Conservation (phyloP, 2,329 filamentous ascomycete species). For the Clonostachys solani region DNA sequence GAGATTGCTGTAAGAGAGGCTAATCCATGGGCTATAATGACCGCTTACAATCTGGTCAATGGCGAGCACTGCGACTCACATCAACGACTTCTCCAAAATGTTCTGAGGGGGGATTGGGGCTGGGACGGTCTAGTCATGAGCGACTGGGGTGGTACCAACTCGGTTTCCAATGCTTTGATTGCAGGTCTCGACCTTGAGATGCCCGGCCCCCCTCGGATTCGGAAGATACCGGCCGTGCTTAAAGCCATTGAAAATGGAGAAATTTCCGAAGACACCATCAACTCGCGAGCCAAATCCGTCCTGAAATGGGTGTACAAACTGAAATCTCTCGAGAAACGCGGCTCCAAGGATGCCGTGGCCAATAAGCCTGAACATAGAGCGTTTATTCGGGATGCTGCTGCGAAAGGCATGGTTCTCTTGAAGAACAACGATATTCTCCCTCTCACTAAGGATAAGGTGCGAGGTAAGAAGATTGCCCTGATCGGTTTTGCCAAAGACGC, state of each 20-base stretch:
- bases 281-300: slow-evolving; percentile 18
- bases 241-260: slow-evolving; percentile 15
- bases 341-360: not conserved
- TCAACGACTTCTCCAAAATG: slow-evolving; percentile 28
- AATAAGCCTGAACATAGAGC: not conserved
- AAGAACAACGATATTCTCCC: slow-evolving; percentile 60
- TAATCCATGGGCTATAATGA: slow-evolving; percentile 38
- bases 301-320: slow-evolving; percentile 19
- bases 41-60: slow-evolving; percentile 41
- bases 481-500: slow-evolving; percentile 25
- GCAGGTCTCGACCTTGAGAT: slow-evolving; percentile 25
- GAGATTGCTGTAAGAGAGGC: slow-evolving; percentile 35
- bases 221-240: slow-evolving; percentile 14
- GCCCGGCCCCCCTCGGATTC: slow-evolving; percentile 22
- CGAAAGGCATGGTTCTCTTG: slow-evolving; percentile 56
- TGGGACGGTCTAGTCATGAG: slow-evolving; percentile 40
- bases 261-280: slow-evolving; percentile 11
- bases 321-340: slow-evolving; percentile 13
- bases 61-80: slow-evolving; percentile 32
- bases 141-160: slow-evolving; percentile 36
- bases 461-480: slow-evolving; percentile 23
- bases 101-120: slow-evolving; percentile 36
- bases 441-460: slow-evolving; percentile 25
- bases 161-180: slow-evolving; percentile 22
- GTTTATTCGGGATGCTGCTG: slow-evolving; percentile 19